Evolutionary conservation across 495 filamentous ascomycete species (phyloP), one percentile per base, ranked within the genome.

Genomic region (Penicillium longicatenatum): DNA sequence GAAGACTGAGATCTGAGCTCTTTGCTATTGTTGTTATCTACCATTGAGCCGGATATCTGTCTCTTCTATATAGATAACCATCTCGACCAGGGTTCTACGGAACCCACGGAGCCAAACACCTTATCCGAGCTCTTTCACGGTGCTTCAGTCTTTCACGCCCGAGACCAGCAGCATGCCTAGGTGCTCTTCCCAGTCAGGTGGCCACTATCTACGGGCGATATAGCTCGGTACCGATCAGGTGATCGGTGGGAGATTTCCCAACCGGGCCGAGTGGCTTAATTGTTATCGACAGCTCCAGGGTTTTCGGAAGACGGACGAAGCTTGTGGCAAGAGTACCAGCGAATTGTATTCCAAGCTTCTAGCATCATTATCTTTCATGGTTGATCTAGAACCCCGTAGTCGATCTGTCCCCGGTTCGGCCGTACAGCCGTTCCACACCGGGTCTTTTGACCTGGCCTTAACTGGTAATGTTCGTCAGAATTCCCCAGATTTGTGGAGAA

Each of bases 151-250:
- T 49, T 50, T 29, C 52, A 39, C 43, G 58, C 20, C 63, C 63
- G 63, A 54, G 29, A 51, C 20, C 26, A 11, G 54, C 48, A 30
- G 53, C 54, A 57, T 49, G 10, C 47, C 49, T 44, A 26, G 53
- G 54, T 26, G 41, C 37, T 42, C 3, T 50, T 54, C 21, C 55
- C 17, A 43, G 57, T 59, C 58, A 63, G 56, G 56, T 69, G 58
- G 57, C 53, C 63, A 66, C 22, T 57, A 52, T 33, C 31, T 50
- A 48, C 55, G 58, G 63, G 55, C 20, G 57, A 43, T 64, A 64
- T 69, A 66, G 43, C 16, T 60, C 17, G 41, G 54, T 8, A 63
- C 65, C 63, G 65, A 56, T 68, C 63, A 68, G 50, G 53, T 68
- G 63, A 68, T 54, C 63, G 63, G 65, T 46, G 45, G 63, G 21